Base-by-base conservation (phyloP, 2,329 filamentous ascomycete genomes). In the Immersiporthe knoxdaviesiana region DNA sequence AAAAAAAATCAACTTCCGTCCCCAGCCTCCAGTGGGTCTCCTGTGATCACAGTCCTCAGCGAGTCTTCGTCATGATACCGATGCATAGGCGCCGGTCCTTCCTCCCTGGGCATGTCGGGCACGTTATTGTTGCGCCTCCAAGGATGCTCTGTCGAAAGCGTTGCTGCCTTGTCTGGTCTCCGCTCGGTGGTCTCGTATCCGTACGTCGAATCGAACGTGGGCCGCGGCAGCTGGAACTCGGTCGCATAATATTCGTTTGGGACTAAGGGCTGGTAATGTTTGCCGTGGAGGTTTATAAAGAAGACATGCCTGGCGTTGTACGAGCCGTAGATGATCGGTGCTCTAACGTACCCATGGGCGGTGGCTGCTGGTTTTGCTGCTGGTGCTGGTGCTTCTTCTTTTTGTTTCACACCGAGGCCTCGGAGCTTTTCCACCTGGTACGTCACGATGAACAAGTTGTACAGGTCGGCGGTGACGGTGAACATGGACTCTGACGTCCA, bases 301-400 rank as follows among this genome's bases (percentile, higher is more conserved):
- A 79, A 79, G 21, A 79, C 66, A 54, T 80, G 78, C 2, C 77
- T 74, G 37, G 68, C 73, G 68, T 80, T 80, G 71, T 77, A 78
- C 5, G 72, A 72, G 11, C 78, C 78, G 12, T 74, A 74, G 11
- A 75, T 70, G 35, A 24, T 44, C 0, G 60, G 60, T 14, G 37
- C 39, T 27, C 60, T 18, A 14, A 44, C 60, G 37, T 47, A 61
- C 16, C 62, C 56, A 21, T 72, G 60, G 14, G 52, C 58, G 18
- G 32, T 3, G 14, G 8, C 18, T 8, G 32, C 21, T 35, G 35
- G n/a, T n/a, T n/a, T n/a, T n/a, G n/a, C n/a, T n/a, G n/a, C n/a
- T n/a, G n/a, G n/a, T n/a, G n/a, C n/a, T n/a, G n/a, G n/a, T n/a
- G n/a, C n/a, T n/a, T n/a, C 35, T 35, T 4, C 35, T 35, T 8